These are phyloP conservation scores for Rhizopus sp. DNA, from an alignment of 371 early-diverging fungal genomes.

Conservation along the genomic window DNA sequence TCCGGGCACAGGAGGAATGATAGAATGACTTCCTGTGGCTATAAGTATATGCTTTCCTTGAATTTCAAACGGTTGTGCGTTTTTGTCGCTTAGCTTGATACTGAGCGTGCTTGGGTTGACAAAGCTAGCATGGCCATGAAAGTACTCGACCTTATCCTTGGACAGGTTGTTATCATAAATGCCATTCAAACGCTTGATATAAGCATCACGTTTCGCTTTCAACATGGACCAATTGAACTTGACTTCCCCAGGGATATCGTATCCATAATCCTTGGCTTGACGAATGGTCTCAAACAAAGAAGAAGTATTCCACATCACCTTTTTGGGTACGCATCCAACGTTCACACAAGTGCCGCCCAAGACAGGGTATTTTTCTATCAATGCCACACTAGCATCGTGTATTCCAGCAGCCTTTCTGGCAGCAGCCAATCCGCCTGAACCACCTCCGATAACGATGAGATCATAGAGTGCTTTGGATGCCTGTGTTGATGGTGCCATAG, in stretches of 20 bases:
- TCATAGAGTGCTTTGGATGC: slow-evolving; percentile 63
- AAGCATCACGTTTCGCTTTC: slow-evolving; percentile 93
- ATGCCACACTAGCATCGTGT: slow-evolving; percentile 87
- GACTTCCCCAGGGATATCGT: slow-evolving; percentile 60
- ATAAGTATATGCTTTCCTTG: slow-evolving; percentile 86
- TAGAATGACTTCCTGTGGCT: slow-evolving; percentile 85
- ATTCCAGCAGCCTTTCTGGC: slow-evolving; percentile 89
- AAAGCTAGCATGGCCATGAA: slow-evolving; percentile 87
- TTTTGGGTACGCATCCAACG: slow-evolving; percentile 98
- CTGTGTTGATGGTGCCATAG: slow-evolving; percentile 35
- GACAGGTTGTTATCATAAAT: slow-evolving; percentile 92
- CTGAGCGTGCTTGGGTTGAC: slow-evolving; percentile 72
- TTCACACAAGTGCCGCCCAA: slow-evolving; percentile 97
- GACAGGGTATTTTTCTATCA: slow-evolving; percentile 83
- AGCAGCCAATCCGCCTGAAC: slow-evolving; percentile 86
- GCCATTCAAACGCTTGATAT: slow-evolving; percentile 93
- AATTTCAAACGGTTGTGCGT: slow-evolving; percentile 43
- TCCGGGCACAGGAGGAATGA: slow-evolving; percentile 79
- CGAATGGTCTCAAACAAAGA: slow-evolving; percentile 83
- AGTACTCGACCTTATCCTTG: slow-evolving; percentile 84
- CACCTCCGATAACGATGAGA: slow-evolving; percentile 92
- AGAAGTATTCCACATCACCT: slow-evolving; percentile 96
- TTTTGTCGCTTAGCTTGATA: slow-evolving; percentile 53
- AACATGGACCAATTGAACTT: slow-evolving; percentile 75
- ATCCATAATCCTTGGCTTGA: slow-evolving; percentile 88